Evolutionary conservation across 257 asterid species (phyloP).

Genomic region (Phtheirospermum japonicum): DNA sequence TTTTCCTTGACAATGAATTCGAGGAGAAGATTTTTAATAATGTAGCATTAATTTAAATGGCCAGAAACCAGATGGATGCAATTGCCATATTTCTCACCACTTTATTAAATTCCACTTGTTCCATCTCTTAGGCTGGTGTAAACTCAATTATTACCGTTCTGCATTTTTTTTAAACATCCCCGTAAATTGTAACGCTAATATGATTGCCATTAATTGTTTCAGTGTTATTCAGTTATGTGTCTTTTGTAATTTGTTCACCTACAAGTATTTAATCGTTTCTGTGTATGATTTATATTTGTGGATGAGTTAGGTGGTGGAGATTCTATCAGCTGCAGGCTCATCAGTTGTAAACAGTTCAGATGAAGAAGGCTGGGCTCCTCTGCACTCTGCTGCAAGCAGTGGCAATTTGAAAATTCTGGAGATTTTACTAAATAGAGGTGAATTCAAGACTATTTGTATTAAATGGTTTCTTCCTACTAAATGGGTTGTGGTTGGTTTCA

Average conservation of each 20-base stretch:
- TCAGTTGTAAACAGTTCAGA: slow-evolving; percentile 63
- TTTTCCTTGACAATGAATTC: too few species aligned
- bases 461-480: not conserved
- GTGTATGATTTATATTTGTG: slow-evolving; percentile 11
- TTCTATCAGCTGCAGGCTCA: slow-evolving; percentile 59
- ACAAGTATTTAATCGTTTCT: not conserved
- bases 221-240: not conserved
- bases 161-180: not conserved
- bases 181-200: not conserved
- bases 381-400: slow-evolving; percentile 92
- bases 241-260: not conserved
- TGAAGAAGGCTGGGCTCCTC: slow-evolving; percentile 97
- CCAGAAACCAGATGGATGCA: too few species aligned
- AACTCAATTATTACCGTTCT: not conserved
- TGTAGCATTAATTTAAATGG: too few species aligned
- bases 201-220: not conserved
- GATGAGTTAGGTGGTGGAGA: slow-evolving; percentile 65
- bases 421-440: slow-evolving; percentile 67
- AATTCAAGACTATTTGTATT: slow-evolving; percentile 3
- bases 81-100: too few species aligned
- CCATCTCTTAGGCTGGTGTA: not conserved
- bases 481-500: slow-evolving; percentile 5
- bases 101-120: not conserved
- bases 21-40: too few species aligned
- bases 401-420: slow-evolving; percentile 69